These are phyloP conservation scores for Talaromyces amestolkiae DNA, from an alignment of 2,329 filamentous ascomycete species.

Conservation along the genomic window DNA sequence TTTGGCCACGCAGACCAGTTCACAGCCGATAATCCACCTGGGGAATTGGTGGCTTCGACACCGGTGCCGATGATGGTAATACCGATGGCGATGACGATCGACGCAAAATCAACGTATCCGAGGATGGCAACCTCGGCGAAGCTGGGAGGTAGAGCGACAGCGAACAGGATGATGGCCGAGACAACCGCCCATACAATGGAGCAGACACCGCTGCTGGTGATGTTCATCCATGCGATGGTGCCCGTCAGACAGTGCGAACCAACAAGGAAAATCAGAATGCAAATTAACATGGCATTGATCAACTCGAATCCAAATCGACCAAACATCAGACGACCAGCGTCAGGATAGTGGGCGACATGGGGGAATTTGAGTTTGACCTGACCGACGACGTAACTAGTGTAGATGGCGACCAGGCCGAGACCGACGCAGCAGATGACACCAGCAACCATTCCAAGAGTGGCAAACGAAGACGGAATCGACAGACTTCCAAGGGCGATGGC, in stretches of 20 bases:
- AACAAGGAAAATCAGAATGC: constrained; percentile 44
- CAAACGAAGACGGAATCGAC: constrained; percentile 47
- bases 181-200: constrained; percentile 45
- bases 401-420: constrained; percentile 41
- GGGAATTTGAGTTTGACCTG: constrained; percentile 41
- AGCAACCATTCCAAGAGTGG: constrained; percentile 47
- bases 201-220: constrained; percentile 41
- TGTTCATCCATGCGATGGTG: constrained; percentile 46
- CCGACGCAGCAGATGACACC: constrained; percentile 46
- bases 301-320: constrained; percentile 45
- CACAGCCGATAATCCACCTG: constrained; percentile 26
- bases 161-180: constrained; percentile 40
- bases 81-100: constrained; percentile 34
- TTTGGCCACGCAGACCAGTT: constrained; percentile 27
- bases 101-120: constrained; percentile 39
- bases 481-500: constrained; percentile 50
- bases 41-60: constrained; percentile 26
- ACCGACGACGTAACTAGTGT: constrained; percentile 43
- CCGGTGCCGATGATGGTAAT: constrained; percentile 39
- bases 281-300: constrained; percentile 43
- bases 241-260: constrained; percentile 47
- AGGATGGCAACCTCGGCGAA: constrained; percentile 40
- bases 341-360: constrained; percentile 42
- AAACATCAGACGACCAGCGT: constrained; percentile 45
- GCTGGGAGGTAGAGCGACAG: constrained; percentile 35